Percentiles rank a stretch among this genome's conserved stretches.
Conservation (phyloP, 2,329 filamentous ascomycete species). For the Hymenoscyphus fraxineus region DNA sequence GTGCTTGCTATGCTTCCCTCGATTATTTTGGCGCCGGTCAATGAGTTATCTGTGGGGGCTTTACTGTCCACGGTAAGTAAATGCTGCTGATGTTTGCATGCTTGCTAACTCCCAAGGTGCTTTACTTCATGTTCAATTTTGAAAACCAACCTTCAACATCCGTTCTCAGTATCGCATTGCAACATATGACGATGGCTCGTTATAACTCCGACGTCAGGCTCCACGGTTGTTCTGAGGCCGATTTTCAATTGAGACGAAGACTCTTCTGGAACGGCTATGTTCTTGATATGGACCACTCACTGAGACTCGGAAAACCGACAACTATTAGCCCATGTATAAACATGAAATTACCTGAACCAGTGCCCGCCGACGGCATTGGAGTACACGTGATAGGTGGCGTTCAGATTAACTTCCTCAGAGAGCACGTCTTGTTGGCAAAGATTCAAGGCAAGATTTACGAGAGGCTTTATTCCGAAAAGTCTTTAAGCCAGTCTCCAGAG, state of each 20-base stretch:
- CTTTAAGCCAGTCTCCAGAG: constrained; percentile 5
- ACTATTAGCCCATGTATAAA: not conserved
- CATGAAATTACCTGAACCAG: constrained; percentile 7
- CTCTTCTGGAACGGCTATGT: constrained; percentile 14
- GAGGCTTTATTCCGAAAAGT: constrained; percentile 8
- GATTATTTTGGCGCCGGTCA: constrained; percentile 13
- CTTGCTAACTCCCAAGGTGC: constrained; percentile 5
- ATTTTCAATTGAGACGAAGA: constrained; percentile 7
- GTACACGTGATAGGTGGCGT: not conserved
- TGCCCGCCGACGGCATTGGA: constrained; percentile 9
- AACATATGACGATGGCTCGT: constrained; percentile 15
- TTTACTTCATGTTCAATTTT: constrained; percentile 17
- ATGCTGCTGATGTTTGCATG: not conserved
- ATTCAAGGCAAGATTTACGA: constrained; percentile 9
- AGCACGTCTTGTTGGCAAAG: constrained; percentile 12
- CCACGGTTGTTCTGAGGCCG: constrained; percentile 1
- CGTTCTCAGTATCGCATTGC: constrained; percentile 14
- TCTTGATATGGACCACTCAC: constrained; percentile 13
- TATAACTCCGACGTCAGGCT: constrained; percentile 9
- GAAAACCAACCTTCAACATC: constrained; percentile 13
- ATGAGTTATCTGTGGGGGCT: constrained; percentile 13
- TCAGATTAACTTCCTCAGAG: constrained; percentile 12
- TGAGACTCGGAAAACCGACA: constrained; percentile 13
- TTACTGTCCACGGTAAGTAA: constrained; percentile 13
- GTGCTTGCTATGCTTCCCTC: constrained; percentile 14